phyloP scores from a whole-genome alignment of 2,329 filamentous ascomycete genomes.

The Botryosphaeria dothidea region DNA sequence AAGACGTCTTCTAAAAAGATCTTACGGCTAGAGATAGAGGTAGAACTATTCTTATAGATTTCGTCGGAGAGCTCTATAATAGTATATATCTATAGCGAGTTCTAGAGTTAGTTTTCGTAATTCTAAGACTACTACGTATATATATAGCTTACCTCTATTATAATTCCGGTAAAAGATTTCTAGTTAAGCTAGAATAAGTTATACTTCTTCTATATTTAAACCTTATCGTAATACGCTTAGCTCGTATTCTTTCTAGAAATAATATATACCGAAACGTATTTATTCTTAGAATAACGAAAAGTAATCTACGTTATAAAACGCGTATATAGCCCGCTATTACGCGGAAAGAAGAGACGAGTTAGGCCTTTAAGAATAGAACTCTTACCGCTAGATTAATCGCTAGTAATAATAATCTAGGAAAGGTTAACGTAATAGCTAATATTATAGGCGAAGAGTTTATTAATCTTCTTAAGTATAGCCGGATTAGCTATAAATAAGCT shows the following conservation, averaged over 20 bases:
- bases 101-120: too few relatives aligned
- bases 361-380: constrained; percentile 57
- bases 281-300: constrained; percentile 32
- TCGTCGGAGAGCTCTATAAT: too few relatives aligned
- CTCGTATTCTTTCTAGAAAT: constrained; percentile 23
- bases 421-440: constrained; percentile 34
- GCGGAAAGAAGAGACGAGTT: constrained; percentile 41
- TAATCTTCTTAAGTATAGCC: constrained; percentile 35
- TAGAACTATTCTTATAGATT: too few relatives aligned
- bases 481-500: constrained; percentile 8
- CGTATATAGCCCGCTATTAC: constrained; percentile 41
- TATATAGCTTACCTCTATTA: too few relatives aligned
- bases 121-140: too few relatives aligned
- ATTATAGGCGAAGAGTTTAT: constrained; percentile 36
- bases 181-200: constrained; percentile 24
- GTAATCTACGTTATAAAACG: constrained; percentile 50
- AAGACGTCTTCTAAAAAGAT: constrained; percentile 29
- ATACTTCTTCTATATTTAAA: constrained; percentile 29
- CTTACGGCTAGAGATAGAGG: too few relatives aligned
- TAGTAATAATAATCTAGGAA: constrained; percentile 79
- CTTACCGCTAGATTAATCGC: constrained; percentile 84
- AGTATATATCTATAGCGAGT: too few relatives aligned
- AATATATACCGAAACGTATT: constrained; percentile 36
- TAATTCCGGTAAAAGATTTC: constrained; percentile 24
- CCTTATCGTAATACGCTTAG: constrained; percentile 22